Conservation (phyloP, 345 rosid species). For the Aethionema arabicum region DNA sequence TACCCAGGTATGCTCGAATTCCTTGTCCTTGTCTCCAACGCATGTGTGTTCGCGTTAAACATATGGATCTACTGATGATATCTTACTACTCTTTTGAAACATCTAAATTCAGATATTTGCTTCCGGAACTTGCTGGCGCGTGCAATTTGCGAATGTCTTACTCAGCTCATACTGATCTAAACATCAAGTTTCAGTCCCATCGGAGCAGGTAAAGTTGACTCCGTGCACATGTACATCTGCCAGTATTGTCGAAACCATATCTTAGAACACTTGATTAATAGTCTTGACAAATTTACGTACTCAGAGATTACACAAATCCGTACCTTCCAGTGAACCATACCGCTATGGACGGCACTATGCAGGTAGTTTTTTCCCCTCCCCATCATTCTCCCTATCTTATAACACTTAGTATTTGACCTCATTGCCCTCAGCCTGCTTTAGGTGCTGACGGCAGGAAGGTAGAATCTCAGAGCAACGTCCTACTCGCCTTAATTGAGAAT, state of each 20-base stretch:
- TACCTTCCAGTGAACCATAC: conserved; percentile 97
- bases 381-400: conserved; percentile 13
- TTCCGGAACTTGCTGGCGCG: conserved; percentile 72
- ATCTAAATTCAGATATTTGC: conserved; percentile 63
- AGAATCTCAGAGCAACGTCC: conserved; percentile 90
- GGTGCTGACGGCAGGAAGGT: conserved; percentile 91
- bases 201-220: conserved; percentile 75
- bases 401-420: conserved; percentile 29
- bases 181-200: conserved; percentile 97
- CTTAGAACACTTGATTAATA: conserved; percentile 27
- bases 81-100: conserved; percentile 11
- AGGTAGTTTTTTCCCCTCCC: conserved; percentile 43
- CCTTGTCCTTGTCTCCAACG: conserved; percentile 19
- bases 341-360: conserved; percentile 79
- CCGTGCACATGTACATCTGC: conserved; percentile 8
- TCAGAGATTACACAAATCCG: conserved; percentile 95
- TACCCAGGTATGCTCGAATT: conserved; percentile 57
- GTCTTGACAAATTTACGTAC: conserved; percentile 22
- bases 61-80: conserved; percentile 13
- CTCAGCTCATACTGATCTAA: conserved; percentile 95
- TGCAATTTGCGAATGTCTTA: conserved; percentile 87
- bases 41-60: neutral
- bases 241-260: neutral
- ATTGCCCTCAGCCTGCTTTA: conserved; percentile 52
- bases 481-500: conserved; percentile 92